These are phyloP conservation scores for Aspergillus calidoustus DNA, from an alignment of 2,329 filamentous ascomycete genomes.

Conservation along the genomic window DNA sequence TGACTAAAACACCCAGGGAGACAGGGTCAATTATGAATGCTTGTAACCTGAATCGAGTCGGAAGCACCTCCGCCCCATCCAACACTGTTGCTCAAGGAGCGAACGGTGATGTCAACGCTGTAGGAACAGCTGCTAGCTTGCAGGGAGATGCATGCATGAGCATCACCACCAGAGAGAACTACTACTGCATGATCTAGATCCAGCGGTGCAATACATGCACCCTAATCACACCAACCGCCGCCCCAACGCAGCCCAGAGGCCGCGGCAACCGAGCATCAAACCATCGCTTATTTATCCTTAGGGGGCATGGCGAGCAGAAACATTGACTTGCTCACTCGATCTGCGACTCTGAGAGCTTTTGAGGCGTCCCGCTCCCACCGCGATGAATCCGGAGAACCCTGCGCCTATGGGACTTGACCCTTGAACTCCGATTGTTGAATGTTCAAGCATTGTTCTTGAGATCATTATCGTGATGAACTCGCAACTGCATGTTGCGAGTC, in stretches of 20 bases:
- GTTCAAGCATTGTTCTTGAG: neutral
- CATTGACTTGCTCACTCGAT: neutral
- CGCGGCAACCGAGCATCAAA: constrained; percentile 12
- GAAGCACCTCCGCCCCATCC: neutral
- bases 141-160: constrained; percentile 13
- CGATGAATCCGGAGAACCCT: constrained; percentile 4
- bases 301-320: neutral
- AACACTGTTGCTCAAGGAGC: neutral
- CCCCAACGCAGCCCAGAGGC: constrained; percentile 3
- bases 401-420: neutral
- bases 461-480: neutral
- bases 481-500: neutral
- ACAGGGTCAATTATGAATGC: neutral
- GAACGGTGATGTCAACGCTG: neutral
- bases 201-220: constrained; percentile 11
- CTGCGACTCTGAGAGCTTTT: neutral
- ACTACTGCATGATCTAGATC: constrained; percentile 16
- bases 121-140: constrained; percentile 14
- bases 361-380: constrained; percentile 16
- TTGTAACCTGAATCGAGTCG: neutral
- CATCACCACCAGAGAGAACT: constrained; percentile 7
- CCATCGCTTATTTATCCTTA: neutral
- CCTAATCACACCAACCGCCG: constrained; percentile 11
- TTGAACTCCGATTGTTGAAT: neutral
- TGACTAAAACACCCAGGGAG: neutral